Evolutionary conservation across 371 early-diverging fungal species (phyloP).

Genomic region (Zopfochytrium polystomum): DNA sequence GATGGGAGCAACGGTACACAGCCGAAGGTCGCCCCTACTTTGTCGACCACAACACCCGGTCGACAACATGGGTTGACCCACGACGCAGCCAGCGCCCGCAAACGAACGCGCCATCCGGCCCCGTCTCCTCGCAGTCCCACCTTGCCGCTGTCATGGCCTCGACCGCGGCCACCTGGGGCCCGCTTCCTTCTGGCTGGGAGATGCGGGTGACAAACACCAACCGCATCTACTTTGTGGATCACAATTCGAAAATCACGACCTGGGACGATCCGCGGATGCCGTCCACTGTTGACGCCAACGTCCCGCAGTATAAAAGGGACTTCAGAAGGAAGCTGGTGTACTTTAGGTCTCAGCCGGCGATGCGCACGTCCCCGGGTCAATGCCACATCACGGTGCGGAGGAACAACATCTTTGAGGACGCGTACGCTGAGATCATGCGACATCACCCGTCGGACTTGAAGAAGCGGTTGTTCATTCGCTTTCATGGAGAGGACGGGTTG

Average conservation of each 20-base stretch:
- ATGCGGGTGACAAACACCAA: constrained; percentile 89
- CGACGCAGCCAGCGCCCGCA: too few species aligned
- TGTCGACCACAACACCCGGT: constrained; percentile 92
- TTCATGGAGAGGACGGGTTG: constrained; percentile 96
- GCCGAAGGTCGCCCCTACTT: constrained; percentile 56
- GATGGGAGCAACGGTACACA: constrained; percentile 22
- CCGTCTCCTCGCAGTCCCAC: constrained; percentile 8
- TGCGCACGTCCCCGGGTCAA: constrained; percentile 87
- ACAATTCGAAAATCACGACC: constrained; percentile 43
- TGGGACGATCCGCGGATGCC: constrained; percentile 91
- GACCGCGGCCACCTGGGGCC: constrained; percentile 71
- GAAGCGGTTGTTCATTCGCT: constrained; percentile 95
- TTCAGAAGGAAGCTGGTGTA: constrained; percentile 94
- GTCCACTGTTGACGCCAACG: constrained; percentile 86
- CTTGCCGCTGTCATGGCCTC: constrained; percentile 52
- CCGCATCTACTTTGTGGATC: constrained; percentile 60
- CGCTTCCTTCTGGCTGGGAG: constrained; percentile 94
- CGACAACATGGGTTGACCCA: constrained; percentile 75
- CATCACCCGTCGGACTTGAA: constrained; percentile 81
- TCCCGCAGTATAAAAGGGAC: constrained; percentile 97
- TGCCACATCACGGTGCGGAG: constrained; percentile 88
- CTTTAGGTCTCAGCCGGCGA: constrained; percentile 88
- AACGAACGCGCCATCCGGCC: background rate
- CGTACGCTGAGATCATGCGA: constrained; percentile 88
- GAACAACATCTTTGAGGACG: constrained; percentile 84